Base-by-base conservation (phyloP, 2,329 filamentous ascomycete genomes). In the Fusarium neocosmosporiellum region DNA sequence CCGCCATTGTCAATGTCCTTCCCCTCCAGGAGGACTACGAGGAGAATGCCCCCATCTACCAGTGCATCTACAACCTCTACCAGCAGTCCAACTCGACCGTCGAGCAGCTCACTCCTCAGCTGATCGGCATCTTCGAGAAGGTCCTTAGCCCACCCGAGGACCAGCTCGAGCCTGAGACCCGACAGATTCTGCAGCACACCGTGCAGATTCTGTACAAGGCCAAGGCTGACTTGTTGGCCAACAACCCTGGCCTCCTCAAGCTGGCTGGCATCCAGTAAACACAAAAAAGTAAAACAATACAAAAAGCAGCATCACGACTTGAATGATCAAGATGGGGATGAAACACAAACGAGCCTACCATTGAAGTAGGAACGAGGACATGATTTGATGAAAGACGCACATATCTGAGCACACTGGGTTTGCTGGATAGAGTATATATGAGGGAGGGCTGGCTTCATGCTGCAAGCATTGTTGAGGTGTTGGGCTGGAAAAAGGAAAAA, bases 21-120 rank as follows among this genome's bases (percentile, higher is more conserved):
- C 96, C 96, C 11, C 87, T 98, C 71, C 94, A 93, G 82, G 95
- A 98, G 80, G 96, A 98, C 82, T 98, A 90, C 78, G 95, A 98
- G 83, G 96, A 98, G 89, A 98, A 99, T 84, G 94, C 94, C 78
- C 95, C 96, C 10, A 91, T 98, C 68, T 99, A 93, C 85, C 89
- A 93, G 81, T 97, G 95, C 90, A 92, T 99, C 78, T 92, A 94
- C 82, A 91, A 93, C 83, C 89, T 98, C 73, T 98, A 95, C 82
- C 89, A 92, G 76, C 85, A 88, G 70, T 88, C 90, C 73, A 92
- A 96, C 83, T 84, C 88, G 14, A 92, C 90, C 2, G 88, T 95
- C 54, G 89, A 91, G 81, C 86, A 89, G 77, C 87, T 94, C 54
- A 95, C 93, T 6, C 88, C 90, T 39, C 87, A 90, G 79, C 86